Evolutionary conservation across 768 basidiomycete species (phyloP).

Genomic region (Suillus subalutaceus): DNA sequence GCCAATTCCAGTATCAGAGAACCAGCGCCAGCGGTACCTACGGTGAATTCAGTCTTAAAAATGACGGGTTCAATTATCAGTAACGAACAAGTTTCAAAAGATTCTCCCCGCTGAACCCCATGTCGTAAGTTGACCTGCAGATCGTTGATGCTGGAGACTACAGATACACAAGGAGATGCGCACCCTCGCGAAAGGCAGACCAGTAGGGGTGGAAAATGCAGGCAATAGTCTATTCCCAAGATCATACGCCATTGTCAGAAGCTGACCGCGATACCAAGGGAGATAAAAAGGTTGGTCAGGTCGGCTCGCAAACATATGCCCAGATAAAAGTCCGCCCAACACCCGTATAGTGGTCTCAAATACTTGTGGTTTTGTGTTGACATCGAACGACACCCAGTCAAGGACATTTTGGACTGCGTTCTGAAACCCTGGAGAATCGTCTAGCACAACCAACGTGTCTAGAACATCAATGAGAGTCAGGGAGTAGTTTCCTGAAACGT

Average conservation of each 20-base stretch:
- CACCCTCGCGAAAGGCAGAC: conserved; percentile 90
- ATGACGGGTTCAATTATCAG: not conserved
- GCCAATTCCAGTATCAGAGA: conserved; percentile 94
- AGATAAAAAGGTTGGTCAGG: conserved; percentile 69
- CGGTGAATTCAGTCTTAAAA: conserved; percentile 13
- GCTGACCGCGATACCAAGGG: conserved; percentile 83
- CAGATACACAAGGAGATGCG: conserved; percentile 15
- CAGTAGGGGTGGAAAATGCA: conserved; percentile 90
- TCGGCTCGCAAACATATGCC: conserved; percentile 78
- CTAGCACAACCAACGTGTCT: conserved; percentile 88
- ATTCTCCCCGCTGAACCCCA: conserved; percentile 78
- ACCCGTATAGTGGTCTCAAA: conserved; percentile 97
- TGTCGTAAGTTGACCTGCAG: conserved; percentile 79
- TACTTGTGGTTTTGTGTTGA: conserved; percentile 95
- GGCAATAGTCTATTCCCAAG: conserved; percentile 85
- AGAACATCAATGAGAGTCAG: conserved; percentile 81
- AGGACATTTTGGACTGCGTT: conserved; percentile 83
- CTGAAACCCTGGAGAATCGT: conserved; percentile 79
- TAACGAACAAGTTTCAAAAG: conserved; percentile 79
- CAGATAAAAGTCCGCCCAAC: conserved; percentile 86
- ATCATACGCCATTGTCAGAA: conserved; percentile 81
- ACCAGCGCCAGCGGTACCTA: conserved; percentile 91
- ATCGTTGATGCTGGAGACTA: conserved; percentile 1
- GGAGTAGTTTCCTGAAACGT: conserved; percentile 94
- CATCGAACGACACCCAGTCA: conserved; percentile 84